Evolutionary conservation across 805 yeast genomes (phyloP).

Genomic region (Lipomyces anomalus): DNA sequence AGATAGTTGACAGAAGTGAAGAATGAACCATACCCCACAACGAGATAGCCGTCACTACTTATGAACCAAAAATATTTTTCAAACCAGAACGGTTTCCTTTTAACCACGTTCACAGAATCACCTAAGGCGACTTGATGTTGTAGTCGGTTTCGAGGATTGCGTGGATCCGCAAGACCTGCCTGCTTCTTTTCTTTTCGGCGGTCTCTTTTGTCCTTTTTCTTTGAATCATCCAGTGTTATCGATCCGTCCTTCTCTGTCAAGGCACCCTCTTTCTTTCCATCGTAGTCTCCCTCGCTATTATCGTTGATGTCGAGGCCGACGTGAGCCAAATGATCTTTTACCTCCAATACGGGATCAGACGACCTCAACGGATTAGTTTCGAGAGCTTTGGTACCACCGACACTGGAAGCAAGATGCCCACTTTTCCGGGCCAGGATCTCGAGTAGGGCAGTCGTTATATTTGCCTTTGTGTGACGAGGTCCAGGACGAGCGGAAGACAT

Average conservation of each 20-base stretch:
- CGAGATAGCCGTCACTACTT: conserved; percentile 81
- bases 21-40: too few species aligned
- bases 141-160: not conserved
- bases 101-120: not conserved
- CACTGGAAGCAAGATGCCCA: too few species aligned
- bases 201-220: conserved; percentile 13
- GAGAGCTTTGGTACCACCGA: too few species aligned
- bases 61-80: conserved; percentile 94
- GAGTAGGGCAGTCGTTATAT: conserved; percentile 16
- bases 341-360: too few species aligned
- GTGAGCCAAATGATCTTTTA: too few species aligned
- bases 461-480: conserved; percentile 20
- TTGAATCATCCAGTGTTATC: too few species aligned
- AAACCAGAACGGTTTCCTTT: conserved; percentile 65
- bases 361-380: too few species aligned
- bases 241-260: too few species aligned
- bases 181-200: conserved; percentile 15
- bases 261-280: too few species aligned
- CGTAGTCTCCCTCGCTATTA: too few species aligned
- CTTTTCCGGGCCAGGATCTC: conserved; percentile 11
- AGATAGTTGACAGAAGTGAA: not conserved
- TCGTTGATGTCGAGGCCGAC: too few species aligned
- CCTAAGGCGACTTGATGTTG: not conserved
- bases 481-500: too few species aligned
- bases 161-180: not conserved